Evolutionary conservation across 257 asterid genomes (phyloP).

Genomic region (Solanum chiquidenum): DNA sequence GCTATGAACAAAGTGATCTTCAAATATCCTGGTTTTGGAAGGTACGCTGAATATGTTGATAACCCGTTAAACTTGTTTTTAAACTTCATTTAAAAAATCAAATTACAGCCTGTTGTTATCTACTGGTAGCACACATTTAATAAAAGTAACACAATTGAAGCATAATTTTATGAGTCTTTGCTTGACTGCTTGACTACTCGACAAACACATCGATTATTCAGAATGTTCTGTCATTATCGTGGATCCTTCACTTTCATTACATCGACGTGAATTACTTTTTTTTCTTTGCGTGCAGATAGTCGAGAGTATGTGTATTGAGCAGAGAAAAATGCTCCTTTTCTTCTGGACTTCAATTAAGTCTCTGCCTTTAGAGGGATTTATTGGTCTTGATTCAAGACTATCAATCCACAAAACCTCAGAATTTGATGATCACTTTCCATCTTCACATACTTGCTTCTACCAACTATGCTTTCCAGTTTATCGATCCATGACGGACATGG

Average conservation of each 20-base stretch:
- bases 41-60: slow-evolving; percentile 20
- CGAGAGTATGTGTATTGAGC: slow-evolving; percentile 56
- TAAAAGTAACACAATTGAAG: background rate
- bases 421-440: slow-evolving; percentile 52
- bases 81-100: background rate
- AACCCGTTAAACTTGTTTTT: background rate
- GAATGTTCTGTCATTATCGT: background rate
- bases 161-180: background rate
- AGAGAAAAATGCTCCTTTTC: slow-evolving; percentile 66
- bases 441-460: slow-evolving; percentile 85
- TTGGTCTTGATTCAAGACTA: slow-evolving; percentile 66
- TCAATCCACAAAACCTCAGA: slow-evolving; percentile 41
- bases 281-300: slow-evolving; percentile 32
- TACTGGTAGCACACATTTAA: background rate
- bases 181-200: too few relatives aligned
- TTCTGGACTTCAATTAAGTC: slow-evolving; percentile 89
- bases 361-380: slow-evolving; percentile 73
- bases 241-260: background rate
- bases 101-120: background rate
- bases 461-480: slow-evolving; percentile 69
- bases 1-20: slow-evolving; percentile 53
- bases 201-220: background rate
- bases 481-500: slow-evolving; percentile 28
- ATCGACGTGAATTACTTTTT: too few relatives aligned
- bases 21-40: slow-evolving; percentile 91